Evolutionary conservation across 2,329 filamentous ascomycete species (phyloP), one percentile per base, ranked within the genome.

Genomic region (Coniochaeta ligniaria): DNA sequence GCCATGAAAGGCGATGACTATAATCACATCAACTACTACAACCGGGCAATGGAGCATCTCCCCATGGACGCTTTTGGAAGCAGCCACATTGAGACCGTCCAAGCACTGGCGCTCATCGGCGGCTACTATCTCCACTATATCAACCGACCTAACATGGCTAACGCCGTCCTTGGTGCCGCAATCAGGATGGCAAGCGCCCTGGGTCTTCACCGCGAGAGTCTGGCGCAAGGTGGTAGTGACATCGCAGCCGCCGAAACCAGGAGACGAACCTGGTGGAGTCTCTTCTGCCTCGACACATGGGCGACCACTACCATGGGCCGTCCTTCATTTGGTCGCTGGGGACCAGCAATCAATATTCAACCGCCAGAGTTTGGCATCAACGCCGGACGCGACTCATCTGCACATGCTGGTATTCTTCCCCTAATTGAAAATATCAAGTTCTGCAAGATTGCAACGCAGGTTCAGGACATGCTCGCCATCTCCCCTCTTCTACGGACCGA

Each of bases 121-220:
- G 89, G 89, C 31, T 90, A 86, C 74, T 92, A 92, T 70, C 82
- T 91, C 60, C 89, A 92, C 72, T 92, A 92, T 68, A 84, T 89
- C 66, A 91, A 91, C 73, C 81, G 88, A 22, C 89, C 89, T 1
- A 91, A 91, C 68, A 88, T 91, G 77, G 89, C 88, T 17, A 90
- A 90, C 69, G 85, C 87, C 26, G 78, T 92, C 11, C 83, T 89
- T 68, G 89, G 89, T 20, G 88, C 87, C 2, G 85, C 87, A 3
- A 79, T 91, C 60, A 80, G 89, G 60, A 89, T 92, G 83, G 88
- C 89, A n/a, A 89, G 85, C 62, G 86, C 87, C 1, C 78, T 92
- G 31, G 89, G 89, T 1, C 74, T 92, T 17, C 89, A 92, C 71
- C 81, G 88, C 58, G 89, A 91, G 74, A 72, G 77, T 71, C 63